Percentiles rank a stretch among this genome's conserved stretches.
Conservation (phyloP, 2,329 filamentous ascomycete species). For the Penicillium sp. region DNA sequence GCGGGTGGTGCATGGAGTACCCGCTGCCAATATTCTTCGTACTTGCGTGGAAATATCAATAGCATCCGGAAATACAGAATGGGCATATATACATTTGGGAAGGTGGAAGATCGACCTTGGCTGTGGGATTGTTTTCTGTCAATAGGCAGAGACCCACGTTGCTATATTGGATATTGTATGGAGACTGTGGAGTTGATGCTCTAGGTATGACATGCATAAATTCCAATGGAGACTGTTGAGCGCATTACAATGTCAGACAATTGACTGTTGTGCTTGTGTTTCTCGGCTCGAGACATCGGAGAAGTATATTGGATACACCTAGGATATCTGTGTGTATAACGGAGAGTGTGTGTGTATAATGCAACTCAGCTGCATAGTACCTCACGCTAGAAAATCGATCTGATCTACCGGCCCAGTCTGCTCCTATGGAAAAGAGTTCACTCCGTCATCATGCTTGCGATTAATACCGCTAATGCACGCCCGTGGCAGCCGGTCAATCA, state of each 20-base stretch:
- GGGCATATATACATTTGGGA: not conserved
- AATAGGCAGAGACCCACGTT: conserved; percentile 1
- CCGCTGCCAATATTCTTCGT: not conserved
- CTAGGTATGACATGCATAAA: conserved; percentile 26
- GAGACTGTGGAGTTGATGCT: conserved; percentile 5
- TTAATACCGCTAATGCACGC: conserved; percentile 24
- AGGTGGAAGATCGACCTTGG: not conserved
- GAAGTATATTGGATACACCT: not conserved
- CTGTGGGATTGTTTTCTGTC: too few relatives aligned
- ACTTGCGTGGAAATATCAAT: too few relatives aligned
- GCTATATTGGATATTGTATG: not conserved
- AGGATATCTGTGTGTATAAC: too few relatives aligned
- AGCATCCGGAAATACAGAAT: not conserved
- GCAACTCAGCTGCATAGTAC: conserved; percentile 3
- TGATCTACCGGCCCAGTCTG: conserved; percentile 10
- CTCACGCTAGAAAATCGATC: conserved; percentile 4
- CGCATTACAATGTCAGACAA: conserved; percentile 2
- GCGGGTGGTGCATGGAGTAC: not conserved
- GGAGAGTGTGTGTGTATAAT: not conserved
- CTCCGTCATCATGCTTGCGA: conserved; percentile 2
- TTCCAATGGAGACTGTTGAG: conserved; percentile 11
- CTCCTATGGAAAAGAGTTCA: not conserved
- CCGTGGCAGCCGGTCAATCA: conserved; percentile 20
- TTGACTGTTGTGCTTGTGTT: conserved; percentile 9
- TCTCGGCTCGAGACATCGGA: conserved; percentile 1